Conservation (phyloP, 2,329 filamentous ascomycete genomes). For the Talaromyces piceae region DNA sequence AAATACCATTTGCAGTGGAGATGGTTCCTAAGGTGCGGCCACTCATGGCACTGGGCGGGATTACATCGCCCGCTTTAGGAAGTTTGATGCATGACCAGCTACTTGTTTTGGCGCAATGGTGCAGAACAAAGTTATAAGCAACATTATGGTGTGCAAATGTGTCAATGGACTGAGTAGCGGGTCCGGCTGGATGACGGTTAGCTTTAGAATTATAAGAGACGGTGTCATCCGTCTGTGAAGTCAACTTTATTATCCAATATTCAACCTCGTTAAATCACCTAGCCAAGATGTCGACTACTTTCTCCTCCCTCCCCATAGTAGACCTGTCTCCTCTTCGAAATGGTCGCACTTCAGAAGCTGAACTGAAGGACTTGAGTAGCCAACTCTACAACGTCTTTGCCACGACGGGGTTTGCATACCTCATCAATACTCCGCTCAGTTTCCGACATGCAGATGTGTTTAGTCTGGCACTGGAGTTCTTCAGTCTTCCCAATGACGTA, state of each 20-base stretch:
- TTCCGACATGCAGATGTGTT: slow-evolving; percentile 39
- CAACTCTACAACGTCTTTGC: slow-evolving; percentile 37
- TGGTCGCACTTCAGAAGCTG: slow-evolving; percentile 17
- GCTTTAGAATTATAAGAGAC: neutral
- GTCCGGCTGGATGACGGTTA: neutral
- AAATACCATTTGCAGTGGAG: neutral
- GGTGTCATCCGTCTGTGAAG: neutral
- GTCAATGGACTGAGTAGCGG: neutral
- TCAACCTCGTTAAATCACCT: neutral
- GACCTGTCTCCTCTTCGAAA: slow-evolving; percentile 31
- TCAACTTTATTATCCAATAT: neutral
- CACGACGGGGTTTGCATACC: slow-evolving; percentile 42
- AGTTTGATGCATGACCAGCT: neutral
- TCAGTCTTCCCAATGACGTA: slow-evolving; percentile 26
- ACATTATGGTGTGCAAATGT: too few relatives aligned
- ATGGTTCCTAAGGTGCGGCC: neutral
- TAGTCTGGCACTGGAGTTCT: slow-evolving; percentile 33
- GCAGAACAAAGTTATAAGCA: too few relatives aligned
- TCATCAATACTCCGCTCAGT: slow-evolving; percentile 36
- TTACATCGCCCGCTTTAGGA: neutral
- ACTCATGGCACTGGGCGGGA: neutral
- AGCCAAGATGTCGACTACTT: slow-evolving; percentile 34
- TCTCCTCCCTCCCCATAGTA: slow-evolving; percentile 37
- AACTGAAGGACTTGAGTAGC: slow-evolving; percentile 26
- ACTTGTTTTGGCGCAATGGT: neutral